These are phyloP conservation scores for Chalciporus chontae DNA, from an alignment of 768 basidiomycete genomes.

Conservation along the genomic window DNA sequence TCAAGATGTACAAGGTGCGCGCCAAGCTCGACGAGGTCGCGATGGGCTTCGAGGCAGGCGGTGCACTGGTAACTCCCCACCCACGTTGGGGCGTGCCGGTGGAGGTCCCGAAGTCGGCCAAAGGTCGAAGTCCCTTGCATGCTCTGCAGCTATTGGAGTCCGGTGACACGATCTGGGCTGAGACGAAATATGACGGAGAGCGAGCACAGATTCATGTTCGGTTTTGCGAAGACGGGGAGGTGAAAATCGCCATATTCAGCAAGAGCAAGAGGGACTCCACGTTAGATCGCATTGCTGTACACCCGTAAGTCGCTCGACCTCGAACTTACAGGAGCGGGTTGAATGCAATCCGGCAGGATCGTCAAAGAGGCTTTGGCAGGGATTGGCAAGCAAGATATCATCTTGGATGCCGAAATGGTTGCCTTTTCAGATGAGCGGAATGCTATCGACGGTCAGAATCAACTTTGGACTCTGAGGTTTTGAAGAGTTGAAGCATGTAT, in stretches of 20 bases:
- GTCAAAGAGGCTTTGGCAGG: constrained; percentile 58
- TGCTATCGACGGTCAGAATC: constrained; percentile 64
- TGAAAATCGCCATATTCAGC: constrained; percentile 75
- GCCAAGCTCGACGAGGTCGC: constrained; percentile 59
- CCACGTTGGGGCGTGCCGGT: constrained; percentile 61
- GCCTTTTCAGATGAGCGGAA: constrained; percentile 59
- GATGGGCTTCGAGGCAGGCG: constrained; percentile 37
- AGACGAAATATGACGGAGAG: constrained; percentile 95
- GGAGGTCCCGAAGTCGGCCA: constrained; percentile 80
- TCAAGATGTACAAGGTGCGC: constrained; percentile 49
- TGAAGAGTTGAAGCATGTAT: constrained; percentile 1
- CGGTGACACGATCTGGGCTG: constrained; percentile 59
- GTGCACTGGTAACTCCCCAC: constrained; percentile 18
- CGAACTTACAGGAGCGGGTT: background rate
- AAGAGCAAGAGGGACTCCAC: constrained; percentile 88
- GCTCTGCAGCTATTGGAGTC: constrained; percentile 42
- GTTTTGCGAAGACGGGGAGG: constrained; percentile 32
- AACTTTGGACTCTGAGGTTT: background rate
- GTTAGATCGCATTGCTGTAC: constrained; percentile 65
- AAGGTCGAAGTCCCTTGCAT: constrained; percentile 60
- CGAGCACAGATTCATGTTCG: constrained; percentile 90
- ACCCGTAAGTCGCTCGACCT: constrained; percentile 31
- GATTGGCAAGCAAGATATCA: constrained; percentile 39
- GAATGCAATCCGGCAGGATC: constrained; percentile 35
- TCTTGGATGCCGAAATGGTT: constrained; percentile 89